Conservation (phyloP, 331 rosid genomes). For the Saraca asoca region DNA sequence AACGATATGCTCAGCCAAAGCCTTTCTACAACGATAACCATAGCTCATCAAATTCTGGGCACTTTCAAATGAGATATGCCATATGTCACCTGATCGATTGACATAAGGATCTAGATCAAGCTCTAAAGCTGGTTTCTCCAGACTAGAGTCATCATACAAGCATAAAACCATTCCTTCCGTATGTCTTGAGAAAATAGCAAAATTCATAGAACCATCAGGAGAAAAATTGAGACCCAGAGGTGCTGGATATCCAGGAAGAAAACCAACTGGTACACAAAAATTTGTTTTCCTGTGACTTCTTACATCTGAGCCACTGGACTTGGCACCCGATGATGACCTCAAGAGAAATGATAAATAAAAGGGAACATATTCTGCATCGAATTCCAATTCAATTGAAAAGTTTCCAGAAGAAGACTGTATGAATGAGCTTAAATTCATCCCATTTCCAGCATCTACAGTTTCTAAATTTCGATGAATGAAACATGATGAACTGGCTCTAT, state of each 20-base stretch:
- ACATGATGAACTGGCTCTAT: slow-evolving; percentile 57
- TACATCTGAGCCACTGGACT: slow-evolving; percentile 46
- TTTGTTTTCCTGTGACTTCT: slow-evolving; percentile 71
- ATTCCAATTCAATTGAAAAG: slow-evolving; percentile 58
- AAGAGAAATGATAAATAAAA: slow-evolving; percentile 76
- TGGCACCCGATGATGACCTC: slow-evolving; percentile 36
- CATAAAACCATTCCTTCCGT: slow-evolving; percentile 78
- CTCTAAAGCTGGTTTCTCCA: slow-evolving; percentile 73
- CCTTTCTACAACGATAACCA: slow-evolving; percentile 65
- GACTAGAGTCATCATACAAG: slow-evolving; percentile 55
- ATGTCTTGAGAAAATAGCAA: slow-evolving; percentile 68
- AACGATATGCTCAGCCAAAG: slow-evolving; percentile 37
- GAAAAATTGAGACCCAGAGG: slow-evolving; percentile 74
- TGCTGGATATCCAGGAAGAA: slow-evolving; percentile 53
- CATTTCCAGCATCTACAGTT: slow-evolving; percentile 31
- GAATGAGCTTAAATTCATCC: slow-evolving; percentile 47
- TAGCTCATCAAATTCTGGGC: slow-evolving; percentile 59
- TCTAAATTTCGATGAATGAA: slow-evolving; percentile 36
- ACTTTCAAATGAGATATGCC: slow-evolving; percentile 80
- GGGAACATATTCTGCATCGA: slow-evolving; percentile 64
- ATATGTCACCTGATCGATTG: slow-evolving; percentile 83
- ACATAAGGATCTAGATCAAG: slow-evolving; percentile 87
- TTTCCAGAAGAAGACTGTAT: slow-evolving; percentile 38
- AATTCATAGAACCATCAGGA: slow-evolving; percentile 68
- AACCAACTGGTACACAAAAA: slow-evolving; percentile 83